Conservation (phyloP, 768 basidiomycete species). For the Hypholoma sublateritium region DNA sequence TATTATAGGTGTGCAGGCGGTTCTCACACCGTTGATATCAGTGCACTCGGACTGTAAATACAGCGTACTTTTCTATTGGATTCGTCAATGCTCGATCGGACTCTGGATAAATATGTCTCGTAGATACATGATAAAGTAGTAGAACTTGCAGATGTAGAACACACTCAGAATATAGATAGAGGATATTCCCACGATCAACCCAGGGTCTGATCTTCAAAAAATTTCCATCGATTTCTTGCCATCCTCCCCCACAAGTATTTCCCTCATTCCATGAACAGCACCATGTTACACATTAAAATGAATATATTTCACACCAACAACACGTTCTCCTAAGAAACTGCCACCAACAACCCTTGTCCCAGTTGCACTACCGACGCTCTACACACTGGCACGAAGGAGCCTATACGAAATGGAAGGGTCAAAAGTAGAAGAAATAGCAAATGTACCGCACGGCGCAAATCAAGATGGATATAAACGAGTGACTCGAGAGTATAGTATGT, state of each 20-base stretch:
- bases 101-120: no score
- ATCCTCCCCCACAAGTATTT: background rate
- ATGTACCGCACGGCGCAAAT: background rate
- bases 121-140: no score
- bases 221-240: background rate
- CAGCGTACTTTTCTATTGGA: background rate
- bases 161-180: no score
- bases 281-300: background rate
- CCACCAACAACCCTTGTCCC: background rate
- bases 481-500: constrained; percentile 1
- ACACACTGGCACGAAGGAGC: background rate
- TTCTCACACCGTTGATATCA: background rate
- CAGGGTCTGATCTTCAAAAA: background rate
- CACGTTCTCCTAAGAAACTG: background rate
- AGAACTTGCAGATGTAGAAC: no score
- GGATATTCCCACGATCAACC: background rate
- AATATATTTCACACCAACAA: background rate
- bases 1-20: background rate
- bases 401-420: background rate
- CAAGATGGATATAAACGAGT: background rate
- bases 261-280: background rate
- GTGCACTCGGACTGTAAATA: background rate
- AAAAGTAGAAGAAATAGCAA: background rate
- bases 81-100: no score
- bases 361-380: background rate